Evolutionary conservation across 2,329 filamentous ascomycete genomes (phyloP).

Genomic region (Aspergillus viridinutans): DNA sequence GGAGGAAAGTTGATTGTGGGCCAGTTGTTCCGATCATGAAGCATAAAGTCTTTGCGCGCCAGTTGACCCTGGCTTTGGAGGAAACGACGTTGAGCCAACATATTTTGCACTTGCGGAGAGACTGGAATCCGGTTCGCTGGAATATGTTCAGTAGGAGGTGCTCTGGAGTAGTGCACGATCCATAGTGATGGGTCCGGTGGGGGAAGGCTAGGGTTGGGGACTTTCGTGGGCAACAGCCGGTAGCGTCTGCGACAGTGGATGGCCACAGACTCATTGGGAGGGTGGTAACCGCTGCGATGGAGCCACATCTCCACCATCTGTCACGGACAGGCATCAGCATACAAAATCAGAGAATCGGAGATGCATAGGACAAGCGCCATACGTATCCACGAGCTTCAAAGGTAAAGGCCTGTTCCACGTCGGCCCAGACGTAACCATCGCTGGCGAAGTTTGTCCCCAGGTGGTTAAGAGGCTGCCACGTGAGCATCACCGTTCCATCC

Average conservation of each 20-base stretch:
- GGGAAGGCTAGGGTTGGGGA: conserved; percentile 64
- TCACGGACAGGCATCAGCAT: conserved; percentile 2
- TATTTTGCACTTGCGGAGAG: conserved; percentile 38
- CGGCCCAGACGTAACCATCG: conserved; percentile 89
- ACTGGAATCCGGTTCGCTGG: conserved; percentile 57
- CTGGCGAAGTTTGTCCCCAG: conserved; percentile 73
- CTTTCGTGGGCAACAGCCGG: conserved; percentile 69
- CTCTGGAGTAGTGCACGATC: conserved; percentile 83
- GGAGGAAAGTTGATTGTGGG: conserved; percentile 71
- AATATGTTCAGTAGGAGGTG: conserved; percentile 69
- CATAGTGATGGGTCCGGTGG: conserved; percentile 77
- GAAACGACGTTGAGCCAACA: conserved; percentile 48
- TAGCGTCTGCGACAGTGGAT: conserved; percentile 80
- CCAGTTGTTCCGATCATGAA: conserved; percentile 86
- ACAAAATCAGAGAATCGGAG: not conserved
- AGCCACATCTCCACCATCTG: conserved; percentile 86
- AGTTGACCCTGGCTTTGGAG: conserved; percentile 74
- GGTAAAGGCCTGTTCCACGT: conserved; percentile 71
- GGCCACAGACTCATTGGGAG: conserved; percentile 66
- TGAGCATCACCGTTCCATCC: conserved; percentile 77
- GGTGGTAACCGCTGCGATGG: conserved; percentile 75
- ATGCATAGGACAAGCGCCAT: conserved; percentile 25
- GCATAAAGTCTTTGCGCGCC: conserved; percentile 88
- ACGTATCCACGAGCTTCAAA: conserved; percentile 69
- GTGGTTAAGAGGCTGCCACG: conserved; percentile 78